Evolutionary conservation across 2,329 filamentous ascomycete genomes (phyloP), one percentile per base, ranked within the genome.

Genomic region (Ramularia endophylla): DNA sequence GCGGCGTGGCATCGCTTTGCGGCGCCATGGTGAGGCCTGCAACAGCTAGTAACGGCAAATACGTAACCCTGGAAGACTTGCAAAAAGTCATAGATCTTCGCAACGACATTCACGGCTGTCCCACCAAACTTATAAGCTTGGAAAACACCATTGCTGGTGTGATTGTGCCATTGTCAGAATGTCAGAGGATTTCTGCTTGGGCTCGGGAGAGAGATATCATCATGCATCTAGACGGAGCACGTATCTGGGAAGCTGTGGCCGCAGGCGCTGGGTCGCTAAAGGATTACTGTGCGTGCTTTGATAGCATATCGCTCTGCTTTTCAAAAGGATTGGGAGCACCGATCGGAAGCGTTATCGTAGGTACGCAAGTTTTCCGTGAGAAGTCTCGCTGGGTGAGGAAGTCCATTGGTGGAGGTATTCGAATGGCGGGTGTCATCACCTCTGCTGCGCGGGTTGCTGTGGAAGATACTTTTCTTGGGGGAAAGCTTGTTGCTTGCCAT

Each of bases 121-220:
- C 88, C 0, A 94, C 88, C 0, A 78, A 78, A 32, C 76, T 95
- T 37, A 86, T 95, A 52, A 81, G 78, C 47, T 70, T 95, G 35
- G 88, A 95, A 60, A 95, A 94, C 60, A 95, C 89, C 1, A 74
- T 94, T 36, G 78, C 79, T 41, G 88, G 88, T 17, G 80, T 81
- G 55, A 72, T 95, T 32, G 83, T 86, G 73, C 89, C 88, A 0
- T 71, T 94, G 1, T 65, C 67, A 1, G 87, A 94, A 61, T 74
- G 80, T 8, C 72, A 70, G 44, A 72, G 75, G 31, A 94, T 95
- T 55, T 72, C 78, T 0, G 69, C 70, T 1, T 95, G 85, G 71
- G 86, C 60, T 46, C 72, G 58, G 54, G 60, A 74, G 54, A 70
- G 85, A 48, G 71, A 67, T 16, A 80, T 92, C 45, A 75, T 77